Conservation (phyloP, 2,329 filamentous ascomycete species). For the Penicillium occitanis region DNA sequence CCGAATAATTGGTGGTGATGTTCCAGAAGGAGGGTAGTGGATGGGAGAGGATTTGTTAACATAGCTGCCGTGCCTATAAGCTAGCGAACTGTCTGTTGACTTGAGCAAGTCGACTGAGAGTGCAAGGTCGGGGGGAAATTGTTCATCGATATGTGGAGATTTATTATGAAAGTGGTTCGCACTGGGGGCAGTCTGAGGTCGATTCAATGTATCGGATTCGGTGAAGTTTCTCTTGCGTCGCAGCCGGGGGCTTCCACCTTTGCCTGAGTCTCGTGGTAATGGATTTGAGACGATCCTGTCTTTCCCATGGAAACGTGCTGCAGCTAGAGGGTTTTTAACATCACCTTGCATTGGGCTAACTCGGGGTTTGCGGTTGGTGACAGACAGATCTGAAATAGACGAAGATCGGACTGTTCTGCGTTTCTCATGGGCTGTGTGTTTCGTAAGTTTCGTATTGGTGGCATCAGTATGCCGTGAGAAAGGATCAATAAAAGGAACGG, state of each 20-base stretch:
- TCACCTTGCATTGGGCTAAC: constrained; percentile 40
- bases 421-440: constrained; percentile 16
- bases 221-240: constrained; percentile 43
- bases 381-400: constrained; percentile 48
- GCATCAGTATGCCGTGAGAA: constrained; percentile 22
- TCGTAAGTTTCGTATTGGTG: constrained; percentile 1
- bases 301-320: constrained; percentile 21
- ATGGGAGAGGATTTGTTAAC: constrained; percentile 13
- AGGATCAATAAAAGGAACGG: constrained; percentile 32
- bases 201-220: constrained; percentile 40
- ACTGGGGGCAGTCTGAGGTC: constrained; percentile 36
- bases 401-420: constrained; percentile 47
- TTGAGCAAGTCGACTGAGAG: constrained; percentile 1
- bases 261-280: constrained; percentile 30
- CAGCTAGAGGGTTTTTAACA: constrained; percentile 28
- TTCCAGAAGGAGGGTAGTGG: constrained; percentile 18
- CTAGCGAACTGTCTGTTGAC: constrained; percentile 7
- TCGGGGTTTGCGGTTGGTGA: constrained; percentile 40
- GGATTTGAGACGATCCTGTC: constrained; percentile 29
- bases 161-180: constrained; percentile 21
- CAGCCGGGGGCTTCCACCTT: constrained; percentile 26
- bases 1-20: constrained; percentile 29
- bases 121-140: constrained; percentile 1
- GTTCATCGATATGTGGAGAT: not conserved
- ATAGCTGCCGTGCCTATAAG: constrained; percentile 3